Base-by-base conservation (phyloP, 768 basidiomycete species). In the Collybia sordida region DNA sequence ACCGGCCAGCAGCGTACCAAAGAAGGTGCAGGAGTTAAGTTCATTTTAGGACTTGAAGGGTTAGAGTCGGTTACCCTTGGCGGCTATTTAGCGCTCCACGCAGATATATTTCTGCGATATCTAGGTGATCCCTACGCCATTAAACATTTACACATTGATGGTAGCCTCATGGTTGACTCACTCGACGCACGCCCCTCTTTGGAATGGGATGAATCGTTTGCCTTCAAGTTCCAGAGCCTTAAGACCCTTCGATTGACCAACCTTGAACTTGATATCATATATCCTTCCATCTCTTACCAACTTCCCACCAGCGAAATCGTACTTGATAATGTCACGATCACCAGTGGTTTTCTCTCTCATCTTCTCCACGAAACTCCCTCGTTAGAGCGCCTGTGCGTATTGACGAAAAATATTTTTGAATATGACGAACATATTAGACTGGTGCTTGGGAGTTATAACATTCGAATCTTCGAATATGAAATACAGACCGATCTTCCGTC, bases 181-280 rank as follows among this genome's bases (percentile, higher is more conserved):
- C 47, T 68, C 28, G 53, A 53, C 43, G 44, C 54, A 15, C 60
- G 53, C 21, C 66, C 77, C 1, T 78, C 78, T 15, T 59, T 84
- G 55, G 74, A 76, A 53, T 82, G 81, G 80, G 78, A 81, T 56
- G 78, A 81, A 45, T 63, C 63, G 31, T 60, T 80, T n/a, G 66
- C 71, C 2, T 72, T 69, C 62, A 70, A 66, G 39, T 81, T 82
- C 54, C 63, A 71, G 7, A 69, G 61, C 48, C 69, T 82, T 24
- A 64, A 60, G 53, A 69, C 58, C 36, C 68, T 84, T 48, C 67
- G 67, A 28, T 63, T 82, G 24, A 71, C 70, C 27, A 58, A 72
- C 51, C 56, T 80, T 19, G 70, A 76, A 41, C 70, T 82, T 39
- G 71, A 74, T 43, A 66, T 82, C 40, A 58, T 67, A 19, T 59